phyloP scores from a whole-genome alignment of 2,329 filamentous ascomycete genomes.

The Arthrinium phaeospermum region DNA sequence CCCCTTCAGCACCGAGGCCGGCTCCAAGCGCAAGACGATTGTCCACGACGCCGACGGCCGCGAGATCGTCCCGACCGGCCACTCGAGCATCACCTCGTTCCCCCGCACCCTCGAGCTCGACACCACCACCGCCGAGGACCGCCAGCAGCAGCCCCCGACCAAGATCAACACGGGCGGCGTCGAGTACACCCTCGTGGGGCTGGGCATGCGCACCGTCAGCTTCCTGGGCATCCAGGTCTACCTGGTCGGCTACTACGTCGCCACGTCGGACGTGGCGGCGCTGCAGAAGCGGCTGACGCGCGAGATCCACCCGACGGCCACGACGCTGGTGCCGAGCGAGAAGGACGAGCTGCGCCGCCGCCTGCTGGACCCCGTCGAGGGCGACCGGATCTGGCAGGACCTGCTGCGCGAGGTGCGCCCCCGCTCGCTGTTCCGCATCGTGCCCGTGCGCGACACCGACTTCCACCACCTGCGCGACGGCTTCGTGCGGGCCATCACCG shows the following conservation, averaged over 20 bases:
- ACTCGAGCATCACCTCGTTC: constrained; percentile 79
- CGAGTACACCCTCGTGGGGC: constrained; percentile 86
- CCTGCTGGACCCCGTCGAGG: constrained; percentile 71
- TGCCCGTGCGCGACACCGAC: constrained; percentile 92
- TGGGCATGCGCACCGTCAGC: constrained; percentile 88
- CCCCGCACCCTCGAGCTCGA: constrained; percentile 72
- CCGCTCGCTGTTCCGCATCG: constrained; percentile 80
- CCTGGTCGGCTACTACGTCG: constrained; percentile 90
- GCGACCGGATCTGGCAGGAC: constrained; percentile 76
- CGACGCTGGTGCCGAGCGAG: constrained; percentile 81
- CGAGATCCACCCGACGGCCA: constrained; percentile 77
- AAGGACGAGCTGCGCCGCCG: constrained; percentile 73
- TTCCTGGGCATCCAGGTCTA: constrained; percentile 93
- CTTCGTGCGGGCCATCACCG: constrained; percentile 84
- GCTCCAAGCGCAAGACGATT: constrained; percentile 61
- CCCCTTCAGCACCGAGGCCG: constrained; percentile 54
- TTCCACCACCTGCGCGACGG: constrained; percentile 92
- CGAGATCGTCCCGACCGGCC: constrained; percentile 82
- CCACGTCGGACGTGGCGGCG: constrained; percentile 79
- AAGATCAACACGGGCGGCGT: constrained; percentile 40
- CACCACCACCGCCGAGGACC: constrained; percentile 39
- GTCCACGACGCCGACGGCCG: constrained; percentile 71
- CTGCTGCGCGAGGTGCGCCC: constrained; percentile 71
- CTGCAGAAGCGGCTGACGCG: constrained; percentile 80
- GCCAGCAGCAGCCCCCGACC: constrained; percentile 30